These are phyloP conservation scores for Mycena indigotica DNA, from an alignment of 768 basidiomycete genomes.

Conservation along the genomic window DNA sequence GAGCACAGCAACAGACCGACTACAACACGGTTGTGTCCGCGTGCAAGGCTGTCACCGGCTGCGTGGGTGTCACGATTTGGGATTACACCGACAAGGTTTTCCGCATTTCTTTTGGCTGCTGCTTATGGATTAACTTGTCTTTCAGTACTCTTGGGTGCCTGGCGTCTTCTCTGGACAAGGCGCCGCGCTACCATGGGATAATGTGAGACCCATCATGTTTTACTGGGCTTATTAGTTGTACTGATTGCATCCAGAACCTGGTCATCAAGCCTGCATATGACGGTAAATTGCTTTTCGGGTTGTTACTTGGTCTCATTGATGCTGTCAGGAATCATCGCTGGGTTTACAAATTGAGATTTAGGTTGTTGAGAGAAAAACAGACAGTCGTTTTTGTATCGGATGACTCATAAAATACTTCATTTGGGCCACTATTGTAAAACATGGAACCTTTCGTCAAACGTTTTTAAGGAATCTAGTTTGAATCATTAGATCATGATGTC, in stretches of 20 bases:
- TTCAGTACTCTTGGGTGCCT: slow-evolving; percentile 31
- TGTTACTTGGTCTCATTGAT: not conserved
- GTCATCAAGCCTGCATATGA: slow-evolving; percentile 48
- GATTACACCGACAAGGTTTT: slow-evolving; percentile 29
- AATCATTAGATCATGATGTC: no score
- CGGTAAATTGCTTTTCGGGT: slow-evolving; percentile 23
- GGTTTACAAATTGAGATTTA: not conserved
- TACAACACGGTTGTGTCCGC: slow-evolving; percentile 58
- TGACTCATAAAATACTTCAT: no score
- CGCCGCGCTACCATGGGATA: slow-evolving; percentile 29
- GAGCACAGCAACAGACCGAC: slow-evolving; percentile 58
- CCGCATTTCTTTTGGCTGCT: not conserved
- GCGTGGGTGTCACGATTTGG: slow-evolving; percentile 48
- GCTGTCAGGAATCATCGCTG: not conserved
- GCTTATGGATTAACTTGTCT: not conserved
- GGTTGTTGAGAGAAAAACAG: no score
- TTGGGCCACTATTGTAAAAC: no score
- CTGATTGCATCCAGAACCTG: slow-evolving; percentile 35
- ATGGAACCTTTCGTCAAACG: no score
- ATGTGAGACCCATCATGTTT: slow-evolving; percentile 11
- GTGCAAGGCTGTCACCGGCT: slow-evolving; percentile 47
- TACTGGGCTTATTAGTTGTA: no score
- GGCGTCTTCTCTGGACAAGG: slow-evolving; percentile 29
- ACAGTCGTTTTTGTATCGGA: no score
- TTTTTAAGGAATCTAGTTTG: no score